Evolutionary conservation across 345 rosid genomes (phyloP), one percentile per base, ranked within the genome.

Genomic region (Euphorbia pulcherrima): DNA sequence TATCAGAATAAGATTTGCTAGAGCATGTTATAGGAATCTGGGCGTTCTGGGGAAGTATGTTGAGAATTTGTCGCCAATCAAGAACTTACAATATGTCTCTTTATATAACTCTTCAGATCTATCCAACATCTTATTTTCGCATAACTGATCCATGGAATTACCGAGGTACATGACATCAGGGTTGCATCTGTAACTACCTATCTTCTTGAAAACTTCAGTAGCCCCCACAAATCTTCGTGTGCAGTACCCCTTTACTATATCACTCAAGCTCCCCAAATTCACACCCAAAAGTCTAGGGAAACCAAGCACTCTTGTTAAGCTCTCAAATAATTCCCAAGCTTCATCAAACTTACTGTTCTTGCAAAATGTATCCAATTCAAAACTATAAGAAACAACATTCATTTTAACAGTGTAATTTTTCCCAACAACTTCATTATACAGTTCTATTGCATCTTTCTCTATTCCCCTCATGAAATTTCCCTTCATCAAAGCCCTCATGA

Each of bases 221-320:
- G 96, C 94, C 23, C 89, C 94, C 50, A 56, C 78, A 69, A 87
- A 93, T 79, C 73, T 83, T 64, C 84, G 80, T 0, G 72, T 79
- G 20, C 91, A 90, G 71, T 83, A 87, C 20, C 98, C 97, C 80
- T 88, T 88, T 3, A 74, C 88, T 82, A 89, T 83, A 37, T 87
- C 97, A 77, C 90, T 93, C 76, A 89, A 90, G 71, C 87, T 90
- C 16, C 97, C 98, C 79, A 90, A 76, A 78, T 93, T 88, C 64
- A 90, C 80, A 2, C 82, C 74, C 80, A 90, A 73, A 29, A 11
- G 53, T 78, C 64, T 84, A 23, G 97, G 98, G 0, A 94, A 96
- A 48, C 67, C 78, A 71, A 89, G 97, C 78, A 82, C 83, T 53
- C 65, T 51, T n/a, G 70, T 72, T 88, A 90, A 82, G 62, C 78